Percentiles rank a stretch among this genome's conserved stretches.
Conservation (phyloP, 108 stramenopile genomes). For the Heterococcus sp. region DNA sequence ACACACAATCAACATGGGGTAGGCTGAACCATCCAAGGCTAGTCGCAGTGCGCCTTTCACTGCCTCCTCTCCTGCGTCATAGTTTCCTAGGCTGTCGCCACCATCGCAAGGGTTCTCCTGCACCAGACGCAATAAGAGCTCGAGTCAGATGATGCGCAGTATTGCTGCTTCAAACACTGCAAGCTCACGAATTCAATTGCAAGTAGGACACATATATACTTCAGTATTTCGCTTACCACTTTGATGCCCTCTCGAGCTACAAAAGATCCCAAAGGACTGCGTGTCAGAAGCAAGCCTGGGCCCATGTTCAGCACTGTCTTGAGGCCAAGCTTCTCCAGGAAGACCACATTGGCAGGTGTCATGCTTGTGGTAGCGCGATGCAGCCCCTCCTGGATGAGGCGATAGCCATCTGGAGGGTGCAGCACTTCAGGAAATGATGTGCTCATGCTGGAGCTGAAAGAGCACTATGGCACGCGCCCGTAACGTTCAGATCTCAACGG, state of each 20-base stretch:
- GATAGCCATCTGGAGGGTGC: constrained; percentile 34
- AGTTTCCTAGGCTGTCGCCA: neutral
- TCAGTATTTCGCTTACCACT: neutral
- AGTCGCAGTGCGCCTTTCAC: constrained; percentile 28
- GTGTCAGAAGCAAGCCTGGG: neutral
- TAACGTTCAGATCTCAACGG: no score
- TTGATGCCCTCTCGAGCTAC: neutral
- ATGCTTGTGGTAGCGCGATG: constrained; percentile 2
- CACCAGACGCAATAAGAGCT: neutral
- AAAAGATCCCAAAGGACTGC: neutral
- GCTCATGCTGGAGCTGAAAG: no score
- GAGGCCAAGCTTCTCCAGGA: neutral
- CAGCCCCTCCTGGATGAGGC: constrained; percentile 16
- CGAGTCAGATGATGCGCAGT: no score
- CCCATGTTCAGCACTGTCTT: neutral
- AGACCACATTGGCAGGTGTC: neutral
- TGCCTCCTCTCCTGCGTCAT: constrained; percentile 37
- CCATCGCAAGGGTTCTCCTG: neutral
- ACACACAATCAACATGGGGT: constrained; percentile 33
- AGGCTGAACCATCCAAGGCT: constrained; percentile 5
- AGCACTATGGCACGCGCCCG: no score
- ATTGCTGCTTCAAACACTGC: no score
- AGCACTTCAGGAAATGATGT: constrained; percentile 8
- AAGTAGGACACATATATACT: no score
- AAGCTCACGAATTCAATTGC: no score